Conservation (phyloP, 2,329 filamentous ascomycete genomes). For the Catunica adiposa region DNA sequence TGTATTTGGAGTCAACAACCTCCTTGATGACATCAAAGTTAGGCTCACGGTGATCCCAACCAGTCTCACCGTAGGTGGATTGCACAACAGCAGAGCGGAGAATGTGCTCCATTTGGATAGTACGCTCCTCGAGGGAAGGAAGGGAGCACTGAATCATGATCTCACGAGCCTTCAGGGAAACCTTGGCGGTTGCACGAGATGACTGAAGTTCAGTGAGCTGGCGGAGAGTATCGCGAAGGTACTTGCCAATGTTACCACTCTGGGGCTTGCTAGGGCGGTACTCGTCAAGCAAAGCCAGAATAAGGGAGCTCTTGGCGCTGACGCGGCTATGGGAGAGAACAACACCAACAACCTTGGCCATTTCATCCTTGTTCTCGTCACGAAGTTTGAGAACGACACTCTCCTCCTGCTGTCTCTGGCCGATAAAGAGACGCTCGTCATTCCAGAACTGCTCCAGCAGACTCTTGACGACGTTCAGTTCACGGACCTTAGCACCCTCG, state of each 20-base stretch:
- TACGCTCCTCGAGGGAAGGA: conserved; percentile 87
- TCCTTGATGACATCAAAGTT: conserved; percentile 86
- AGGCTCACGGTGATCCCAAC: conserved; percentile 90
- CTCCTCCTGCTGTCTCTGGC: conserved; percentile 72
- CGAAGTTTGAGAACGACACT: conserved; percentile 85
- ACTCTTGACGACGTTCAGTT: conserved; percentile 64
- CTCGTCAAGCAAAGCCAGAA: conserved; percentile 80
- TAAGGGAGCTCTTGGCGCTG: conserved; percentile 80
- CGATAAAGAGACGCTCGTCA: conserved; percentile 76
- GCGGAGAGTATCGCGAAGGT: conserved; percentile 67
- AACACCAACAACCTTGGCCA: conserved; percentile 65
- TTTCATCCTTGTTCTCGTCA: conserved; percentile 91
- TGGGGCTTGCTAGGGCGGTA: conserved; percentile 91
- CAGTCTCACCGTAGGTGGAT: conserved; percentile 92
- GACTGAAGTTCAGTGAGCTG: conserved; percentile 84
- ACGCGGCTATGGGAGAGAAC: conserved; percentile 90
- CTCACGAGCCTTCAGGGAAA: conserved; percentile 91
- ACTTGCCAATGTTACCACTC: conserved; percentile 72
- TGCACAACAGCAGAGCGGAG: conserved; percentile 88
- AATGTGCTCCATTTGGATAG: conserved; percentile 96
- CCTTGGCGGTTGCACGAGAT: conserved; percentile 68
- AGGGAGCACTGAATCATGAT: conserved; percentile 94
- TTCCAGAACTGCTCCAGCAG: conserved; percentile 70
- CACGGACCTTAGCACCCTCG: conserved; percentile 80
- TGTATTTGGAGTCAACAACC: conserved; percentile 96